Evolutionary conservation across 2,329 filamentous ascomycete genomes (phyloP).

Genomic region (Colletotrichum sojae): DNA sequence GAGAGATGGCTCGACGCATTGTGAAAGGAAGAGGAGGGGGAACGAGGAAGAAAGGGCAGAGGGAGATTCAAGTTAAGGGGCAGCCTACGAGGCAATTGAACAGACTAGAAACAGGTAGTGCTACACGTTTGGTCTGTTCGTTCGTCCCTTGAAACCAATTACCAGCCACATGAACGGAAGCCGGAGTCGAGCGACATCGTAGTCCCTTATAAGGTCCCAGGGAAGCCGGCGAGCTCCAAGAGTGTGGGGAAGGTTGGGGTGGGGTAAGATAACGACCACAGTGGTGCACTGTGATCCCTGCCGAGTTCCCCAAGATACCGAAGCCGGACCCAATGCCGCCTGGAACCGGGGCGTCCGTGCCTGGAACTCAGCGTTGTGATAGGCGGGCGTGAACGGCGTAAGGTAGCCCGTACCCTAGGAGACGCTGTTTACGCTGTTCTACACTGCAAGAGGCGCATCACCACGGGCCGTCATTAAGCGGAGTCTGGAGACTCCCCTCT

Average conservation of each 20-base stretch:
- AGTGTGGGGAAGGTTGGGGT: conserved; percentile 39
- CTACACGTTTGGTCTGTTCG: conserved; percentile 18
- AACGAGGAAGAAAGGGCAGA: not conserved
- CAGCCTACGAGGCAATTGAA: conserved; percentile 23
- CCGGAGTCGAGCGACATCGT: conserved; percentile 37
- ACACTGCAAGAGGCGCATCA: conserved; percentile 35
- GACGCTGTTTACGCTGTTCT: conserved; percentile 8
- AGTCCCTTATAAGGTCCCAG: conserved; percentile 39
- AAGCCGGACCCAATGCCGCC: conserved; percentile 40
- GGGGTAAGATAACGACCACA: conserved; percentile 34
- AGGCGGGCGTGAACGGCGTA: conserved; percentile 37
- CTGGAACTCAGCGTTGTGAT: not conserved
- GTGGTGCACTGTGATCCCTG: conserved; percentile 9
- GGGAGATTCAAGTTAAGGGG: conserved; percentile 7
- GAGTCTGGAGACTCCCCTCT: not conserved
- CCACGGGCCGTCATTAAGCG: conserved; percentile 23
- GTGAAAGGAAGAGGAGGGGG: conserved; percentile 40
- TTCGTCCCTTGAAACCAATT: conserved; percentile 30
- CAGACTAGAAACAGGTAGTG: conserved; percentile 27
- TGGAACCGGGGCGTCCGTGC: conserved; percentile 39
- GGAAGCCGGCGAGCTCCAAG: conserved; percentile 35
- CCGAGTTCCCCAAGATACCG: conserved; percentile 24
- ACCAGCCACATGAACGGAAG: conserved; percentile 31
- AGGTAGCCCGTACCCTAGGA: not conserved
- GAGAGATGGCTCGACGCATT: conserved; percentile 64